These are phyloP conservation scores for Zalerion maritima DNA, from an alignment of 495 filamentous ascomycete genomes.

Conservation along the genomic window DNA sequence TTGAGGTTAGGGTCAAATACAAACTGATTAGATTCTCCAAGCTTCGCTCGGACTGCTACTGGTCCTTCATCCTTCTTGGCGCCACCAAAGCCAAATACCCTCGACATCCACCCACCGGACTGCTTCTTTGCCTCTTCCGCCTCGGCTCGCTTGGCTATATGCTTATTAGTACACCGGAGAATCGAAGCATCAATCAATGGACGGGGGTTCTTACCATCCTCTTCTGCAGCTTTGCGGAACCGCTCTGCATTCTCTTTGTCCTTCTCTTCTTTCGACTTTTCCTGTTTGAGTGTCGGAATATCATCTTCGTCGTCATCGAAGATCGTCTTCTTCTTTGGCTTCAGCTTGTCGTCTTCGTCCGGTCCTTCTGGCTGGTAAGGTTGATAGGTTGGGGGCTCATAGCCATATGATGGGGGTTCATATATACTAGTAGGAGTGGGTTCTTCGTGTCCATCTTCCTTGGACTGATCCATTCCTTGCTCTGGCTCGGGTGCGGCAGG, in stretches of 20 bases:
- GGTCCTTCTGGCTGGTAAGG: slow-evolving; percentile 29
- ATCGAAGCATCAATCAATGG: background rate
- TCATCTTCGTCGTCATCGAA: slow-evolving; percentile 63
- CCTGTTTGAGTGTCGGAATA: slow-evolving; percentile 21
- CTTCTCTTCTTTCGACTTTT: slow-evolving; percentile 41
- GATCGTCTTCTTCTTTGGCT: slow-evolving; percentile 61
- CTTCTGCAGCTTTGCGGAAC: slow-evolving; percentile 71
- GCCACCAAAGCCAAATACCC: slow-evolving; percentile 62
- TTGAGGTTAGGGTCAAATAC: slow-evolving; percentile 88
- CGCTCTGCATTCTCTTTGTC: slow-evolving; percentile 57
- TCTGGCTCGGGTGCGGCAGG: slow-evolving; percentile 20
- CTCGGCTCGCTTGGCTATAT: slow-evolving; percentile 26
- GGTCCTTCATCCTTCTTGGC: slow-evolving; percentile 46
- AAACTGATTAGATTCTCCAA: slow-evolving; percentile 87
- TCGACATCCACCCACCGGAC: no score
- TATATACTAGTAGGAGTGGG: slow-evolving; percentile 19
- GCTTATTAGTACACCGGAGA: slow-evolving; percentile 8
- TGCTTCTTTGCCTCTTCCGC: slow-evolving; percentile 42
- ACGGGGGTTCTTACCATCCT: slow-evolving; percentile 46
- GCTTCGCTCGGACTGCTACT: slow-evolving; percentile 81
- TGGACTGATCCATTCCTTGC: slow-evolving; percentile 12
- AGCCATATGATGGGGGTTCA: slow-evolving; percentile 35
- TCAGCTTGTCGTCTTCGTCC: slow-evolving; percentile 32
- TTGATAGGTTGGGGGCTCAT: slow-evolving; percentile 41
- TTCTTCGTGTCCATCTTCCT: slow-evolving; percentile 4